These are phyloP conservation scores for Arabidopsis thaliana DNA, from an alignment of 345 rosid species.

Conservation along the genomic window TAIR10.1 NC_003070.9:3964501-3965000, in stretches of 20 bases:
- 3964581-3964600: background rate
- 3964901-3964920: slow-evolving; percentile 78
- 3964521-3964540: slow-evolving; percentile 15
- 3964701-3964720: background rate
- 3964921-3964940: slow-evolving; percentile 75
- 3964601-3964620: background rate
- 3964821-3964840: background rate
- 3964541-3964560: slow-evolving; percentile 35
- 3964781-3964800: background rate
- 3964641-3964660: background rate
- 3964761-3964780: too few relatives aligned
- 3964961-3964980: slow-evolving; percentile 52
- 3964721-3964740: too few relatives aligned
- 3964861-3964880: slow-evolving; percentile 21
- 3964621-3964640: background rate
- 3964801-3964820: background rate
- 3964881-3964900: slow-evolving; percentile 50
- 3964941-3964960: slow-evolving; percentile 31
- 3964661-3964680: background rate
- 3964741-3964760: too few relatives aligned
- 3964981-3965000: slow-evolving; percentile 46
- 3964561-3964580: slow-evolving; percentile 6
- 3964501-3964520: slow-evolving; percentile 18
- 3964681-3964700: too few relatives aligned
- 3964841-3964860: background rate